Evolutionary conservation across 192 early-diverging fungal species (phyloP).

Genomic region (Coemansia sp.): DNA sequence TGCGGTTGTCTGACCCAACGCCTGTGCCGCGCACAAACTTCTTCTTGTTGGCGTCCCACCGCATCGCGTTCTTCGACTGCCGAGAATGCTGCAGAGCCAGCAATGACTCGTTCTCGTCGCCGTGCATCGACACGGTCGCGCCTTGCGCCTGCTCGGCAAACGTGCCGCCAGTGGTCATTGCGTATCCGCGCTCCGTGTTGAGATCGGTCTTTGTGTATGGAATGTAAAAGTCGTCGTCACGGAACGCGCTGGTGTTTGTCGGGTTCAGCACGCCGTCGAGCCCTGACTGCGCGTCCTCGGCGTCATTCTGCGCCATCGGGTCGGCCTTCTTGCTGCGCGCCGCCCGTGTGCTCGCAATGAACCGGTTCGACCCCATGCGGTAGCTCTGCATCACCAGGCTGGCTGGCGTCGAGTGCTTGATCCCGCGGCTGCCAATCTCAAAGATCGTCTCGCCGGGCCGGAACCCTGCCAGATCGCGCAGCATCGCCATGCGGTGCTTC

Average conservation of each 20-base stretch:
- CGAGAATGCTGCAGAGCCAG: constrained; percentile 61
- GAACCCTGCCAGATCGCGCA: constrained; percentile 76
- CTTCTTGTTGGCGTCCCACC: constrained; percentile 95
- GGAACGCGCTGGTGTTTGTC: constrained; percentile 30
- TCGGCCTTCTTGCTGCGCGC: constrained; percentile 40
- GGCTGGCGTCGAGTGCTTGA: constrained; percentile 68
- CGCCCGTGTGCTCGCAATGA: constrained; percentile 31
- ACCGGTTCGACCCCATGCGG: constrained; percentile 49
- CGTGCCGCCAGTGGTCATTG: constrained; percentile 66
- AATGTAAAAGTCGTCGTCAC: constrained; percentile 88
- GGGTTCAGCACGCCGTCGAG: constrained; percentile 30
- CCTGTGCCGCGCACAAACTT: constrained; percentile 80
- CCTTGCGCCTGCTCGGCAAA: constrained; percentile 81
- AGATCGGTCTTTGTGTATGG: constrained; percentile 79
- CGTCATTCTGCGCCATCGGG: constrained; percentile 41
- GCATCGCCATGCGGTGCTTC: constrained; percentile 65
- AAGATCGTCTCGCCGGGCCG: constrained; percentile 92
- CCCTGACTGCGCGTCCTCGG: constrained; percentile 2
- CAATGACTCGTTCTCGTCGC: constrained; percentile 75
- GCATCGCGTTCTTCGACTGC: constrained; percentile 57
- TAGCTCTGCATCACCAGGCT: constrained; percentile 66
- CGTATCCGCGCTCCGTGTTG: constrained; percentile 84
- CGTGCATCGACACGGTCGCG: constrained; percentile 73
- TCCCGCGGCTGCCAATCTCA: constrained; percentile 85
- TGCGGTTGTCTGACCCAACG: constrained; percentile 93